These are phyloP conservation scores for Neocatenulostroma microsporum DNA, from an alignment of 2,329 filamentous ascomycete genomes.

Conservation along the genomic window DNA sequence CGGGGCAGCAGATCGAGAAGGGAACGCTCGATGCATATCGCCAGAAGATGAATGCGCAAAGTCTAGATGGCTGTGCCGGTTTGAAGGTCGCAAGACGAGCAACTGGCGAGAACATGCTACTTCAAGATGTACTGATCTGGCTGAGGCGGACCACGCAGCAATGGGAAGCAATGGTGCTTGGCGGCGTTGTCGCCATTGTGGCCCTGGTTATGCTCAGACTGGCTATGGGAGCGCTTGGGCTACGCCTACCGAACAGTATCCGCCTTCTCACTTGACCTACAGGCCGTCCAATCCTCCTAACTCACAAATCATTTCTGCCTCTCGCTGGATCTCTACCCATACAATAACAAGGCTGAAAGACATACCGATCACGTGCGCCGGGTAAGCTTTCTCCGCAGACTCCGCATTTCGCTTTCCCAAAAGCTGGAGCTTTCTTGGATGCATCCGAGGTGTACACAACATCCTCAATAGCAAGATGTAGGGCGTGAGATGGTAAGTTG, in stretches of 20 bases:
- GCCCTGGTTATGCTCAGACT: slow-evolving; percentile 2
- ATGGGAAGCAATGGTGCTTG: slow-evolving; percentile 20
- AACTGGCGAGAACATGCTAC: slow-evolving; percentile 41
- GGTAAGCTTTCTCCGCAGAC: not conserved
- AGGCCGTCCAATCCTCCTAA: too few species aligned
- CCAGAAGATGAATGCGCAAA: slow-evolving; percentile 46
- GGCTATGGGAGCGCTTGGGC: not conserved
- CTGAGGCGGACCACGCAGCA: slow-evolving; percentile 15
- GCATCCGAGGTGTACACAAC: not conserved
- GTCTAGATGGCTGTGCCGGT: slow-evolving; percentile 54
- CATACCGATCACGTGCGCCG: too few species aligned
- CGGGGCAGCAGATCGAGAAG: slow-evolving; percentile 27
- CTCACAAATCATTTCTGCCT: too few species aligned
- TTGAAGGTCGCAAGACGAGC: slow-evolving; percentile 47
- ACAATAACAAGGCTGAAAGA: too few species aligned
- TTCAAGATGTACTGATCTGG: slow-evolving; percentile 30
- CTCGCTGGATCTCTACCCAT: too few species aligned
- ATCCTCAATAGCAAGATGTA: not conserved
- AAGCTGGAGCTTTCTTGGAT: not conserved
- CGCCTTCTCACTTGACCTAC: too few species aligned
- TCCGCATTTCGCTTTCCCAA: not conserved
- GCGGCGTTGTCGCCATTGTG: slow-evolving; percentile 14
- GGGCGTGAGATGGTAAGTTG: too few species aligned
- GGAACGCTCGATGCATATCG: slow-evolving; percentile 50
- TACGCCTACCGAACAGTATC: not conserved